phyloP scores from a whole-genome alignment of 129 eudicot genomes.

The Mikania micrantha region DNA sequence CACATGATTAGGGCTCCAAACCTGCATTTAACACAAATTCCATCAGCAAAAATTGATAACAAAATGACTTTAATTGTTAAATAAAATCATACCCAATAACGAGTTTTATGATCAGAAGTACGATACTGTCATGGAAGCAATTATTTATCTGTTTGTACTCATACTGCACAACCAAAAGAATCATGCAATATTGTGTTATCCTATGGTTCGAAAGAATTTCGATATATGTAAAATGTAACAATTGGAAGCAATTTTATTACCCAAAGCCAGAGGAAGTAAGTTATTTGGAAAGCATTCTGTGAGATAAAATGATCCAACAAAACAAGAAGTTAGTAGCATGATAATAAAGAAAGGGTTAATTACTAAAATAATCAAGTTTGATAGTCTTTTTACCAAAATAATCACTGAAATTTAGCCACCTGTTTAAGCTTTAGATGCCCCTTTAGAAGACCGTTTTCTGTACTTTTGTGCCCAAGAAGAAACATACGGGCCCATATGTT shows the following conservation, averaged over 20 bases:
- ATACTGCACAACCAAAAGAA: constrained; percentile 49
- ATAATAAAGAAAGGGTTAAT: not conserved
- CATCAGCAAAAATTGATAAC: not conserved
- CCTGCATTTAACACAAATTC: constrained; percentile 33
- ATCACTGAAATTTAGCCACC: not conserved
- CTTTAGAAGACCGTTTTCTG: too few relatives aligned
- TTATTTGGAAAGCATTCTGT: constrained; percentile 97
- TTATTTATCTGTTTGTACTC: constrained; percentile 54
- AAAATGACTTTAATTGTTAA: not conserved
- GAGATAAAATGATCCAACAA: constrained; percentile 5
- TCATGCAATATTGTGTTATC: not conserved
- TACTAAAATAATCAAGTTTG: too few relatives aligned
- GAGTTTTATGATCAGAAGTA: constrained; percentile 43
- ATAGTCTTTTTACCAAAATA: too few relatives aligned
- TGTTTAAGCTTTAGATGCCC: too few relatives aligned
- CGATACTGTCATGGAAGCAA: constrained; percentile 67
- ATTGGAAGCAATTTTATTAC: constrained; percentile 24
- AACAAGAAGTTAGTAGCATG: constrained; percentile 12
- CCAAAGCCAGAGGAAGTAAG: constrained; percentile 91
- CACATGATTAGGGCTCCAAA: constrained; percentile 55
- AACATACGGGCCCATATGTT: too few relatives aligned
- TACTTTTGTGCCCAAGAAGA: too few relatives aligned
- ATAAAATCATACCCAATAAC: constrained; percentile 50
- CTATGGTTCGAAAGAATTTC: not conserved
- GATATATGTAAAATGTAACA: not conserved